Conservation (phyloP, 495 filamentous ascomycete species). For the Penicillium canescens region DNA sequence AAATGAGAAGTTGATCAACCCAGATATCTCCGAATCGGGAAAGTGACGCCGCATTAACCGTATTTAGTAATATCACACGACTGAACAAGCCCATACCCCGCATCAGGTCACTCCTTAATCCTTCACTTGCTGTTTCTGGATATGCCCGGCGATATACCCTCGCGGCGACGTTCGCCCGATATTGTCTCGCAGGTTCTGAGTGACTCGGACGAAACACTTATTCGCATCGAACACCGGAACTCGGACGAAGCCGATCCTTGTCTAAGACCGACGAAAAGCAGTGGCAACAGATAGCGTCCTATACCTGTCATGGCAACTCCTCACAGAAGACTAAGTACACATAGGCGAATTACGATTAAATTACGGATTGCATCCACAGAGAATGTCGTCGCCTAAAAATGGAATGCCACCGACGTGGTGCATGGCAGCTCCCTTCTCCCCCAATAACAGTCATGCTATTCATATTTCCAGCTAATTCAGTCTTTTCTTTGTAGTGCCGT, state of each 20-base stretch:
- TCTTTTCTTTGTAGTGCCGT: not conserved
- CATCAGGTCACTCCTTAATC: not conserved
- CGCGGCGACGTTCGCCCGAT: not conserved
- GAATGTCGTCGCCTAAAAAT: not conserved
- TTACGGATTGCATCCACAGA: not conserved
- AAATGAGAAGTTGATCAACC: not conserved
- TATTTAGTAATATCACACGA: not conserved
- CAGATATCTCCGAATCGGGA: conserved; percentile 4
- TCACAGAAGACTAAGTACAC: not conserved
- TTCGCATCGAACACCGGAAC: not conserved
- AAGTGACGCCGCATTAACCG: conserved; percentile 4
- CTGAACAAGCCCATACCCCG: not conserved
- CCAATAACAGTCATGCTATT: not conserved
- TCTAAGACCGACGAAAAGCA: not conserved
- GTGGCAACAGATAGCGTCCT: not conserved
- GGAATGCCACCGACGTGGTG: not conserved
- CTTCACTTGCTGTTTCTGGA: conserved; percentile 1
- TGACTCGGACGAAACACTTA: not conserved
- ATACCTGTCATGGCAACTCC: not conserved
- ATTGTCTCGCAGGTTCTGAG: not conserved
- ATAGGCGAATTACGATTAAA: not conserved
- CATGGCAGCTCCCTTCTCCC: not conserved
- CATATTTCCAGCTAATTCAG: not conserved
- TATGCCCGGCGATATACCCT: not conserved
- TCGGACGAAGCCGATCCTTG: not conserved